phyloP scores from a whole-genome alignment of 345 rosid species.

The Eucalyptus decipiens region DNA sequence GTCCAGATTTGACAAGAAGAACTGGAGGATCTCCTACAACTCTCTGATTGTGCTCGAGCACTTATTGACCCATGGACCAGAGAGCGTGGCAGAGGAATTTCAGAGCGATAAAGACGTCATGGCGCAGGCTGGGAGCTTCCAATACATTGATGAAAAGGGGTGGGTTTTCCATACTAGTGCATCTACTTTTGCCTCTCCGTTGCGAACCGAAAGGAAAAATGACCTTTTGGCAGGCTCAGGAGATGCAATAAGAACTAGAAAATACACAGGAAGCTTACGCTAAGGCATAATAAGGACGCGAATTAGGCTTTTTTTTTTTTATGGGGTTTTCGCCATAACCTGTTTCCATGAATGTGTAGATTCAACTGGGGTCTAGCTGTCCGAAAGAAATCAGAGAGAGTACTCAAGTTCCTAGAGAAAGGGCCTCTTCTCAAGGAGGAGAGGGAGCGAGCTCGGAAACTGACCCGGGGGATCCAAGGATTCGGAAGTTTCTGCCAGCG shows the following conservation, averaged over 20 bases:
- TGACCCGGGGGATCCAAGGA: slow-evolving; percentile 75
- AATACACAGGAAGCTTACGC: neutral
- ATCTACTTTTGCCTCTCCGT: neutral
- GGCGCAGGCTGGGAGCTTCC: slow-evolving; percentile 41
- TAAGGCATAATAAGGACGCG: neutral
- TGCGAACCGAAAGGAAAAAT: neutral
- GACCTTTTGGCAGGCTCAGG: neutral
- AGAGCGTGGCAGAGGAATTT: slow-evolving; percentile 73
- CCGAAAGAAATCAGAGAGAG: slow-evolving; percentile 63
- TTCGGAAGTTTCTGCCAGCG: slow-evolving; percentile 67
- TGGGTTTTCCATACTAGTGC: neutral
- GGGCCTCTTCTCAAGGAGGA: slow-evolving; percentile 63
- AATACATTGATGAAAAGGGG: slow-evolving; percentile 80
- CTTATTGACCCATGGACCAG: slow-evolving; percentile 92
- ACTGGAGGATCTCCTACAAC: slow-evolving; percentile 73
- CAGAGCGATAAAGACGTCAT: slow-evolving; percentile 46
- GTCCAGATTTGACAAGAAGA: slow-evolving; percentile 53
- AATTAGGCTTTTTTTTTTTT: neutral
- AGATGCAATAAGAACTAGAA: neutral
- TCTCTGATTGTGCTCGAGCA: slow-evolving; percentile 66
- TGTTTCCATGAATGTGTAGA: slow-evolving; percentile 9
- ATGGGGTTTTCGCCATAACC: neutral
- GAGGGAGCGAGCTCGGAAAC: slow-evolving; percentile 65
- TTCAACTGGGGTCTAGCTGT: slow-evolving; percentile 90
- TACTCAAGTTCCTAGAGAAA: slow-evolving; percentile 53